Evolutionary conservation across 805 yeast species (phyloP).

Genomic region (Candida ascalaphidarum): DNA sequence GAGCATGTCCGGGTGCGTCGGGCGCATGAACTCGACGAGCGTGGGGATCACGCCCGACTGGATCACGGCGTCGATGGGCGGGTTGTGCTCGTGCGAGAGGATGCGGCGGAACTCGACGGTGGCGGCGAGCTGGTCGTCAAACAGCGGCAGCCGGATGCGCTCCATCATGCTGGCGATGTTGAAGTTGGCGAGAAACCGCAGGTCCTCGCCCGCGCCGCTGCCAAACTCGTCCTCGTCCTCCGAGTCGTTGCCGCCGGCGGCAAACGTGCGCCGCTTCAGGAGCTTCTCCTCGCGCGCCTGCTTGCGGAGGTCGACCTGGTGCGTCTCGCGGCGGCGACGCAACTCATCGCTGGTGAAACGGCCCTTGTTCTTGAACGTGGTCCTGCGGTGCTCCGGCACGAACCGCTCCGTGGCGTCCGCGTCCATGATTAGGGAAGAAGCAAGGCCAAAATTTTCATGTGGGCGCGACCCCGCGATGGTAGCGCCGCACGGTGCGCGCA

Average conservation of each 20-base stretch:
- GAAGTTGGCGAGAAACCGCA: constrained; percentile 30
- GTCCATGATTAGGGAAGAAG: constrained; percentile 41
- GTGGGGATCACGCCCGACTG: constrained; percentile 90
- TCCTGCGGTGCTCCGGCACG: constrained; percentile 96
- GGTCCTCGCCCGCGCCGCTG: constrained; percentile 44
- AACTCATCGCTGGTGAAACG: constrained; percentile 92
- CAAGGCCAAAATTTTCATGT: too few species aligned
- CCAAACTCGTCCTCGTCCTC: constrained; percentile 32
- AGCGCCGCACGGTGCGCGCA: too few species aligned
- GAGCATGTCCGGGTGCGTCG: constrained; percentile 69
- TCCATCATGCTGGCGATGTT: constrained; percentile 84
- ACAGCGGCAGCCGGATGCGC: constrained; percentile 64
- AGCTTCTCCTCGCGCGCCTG: constrained; percentile 93
- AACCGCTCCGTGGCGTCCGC: constrained; percentile 71
- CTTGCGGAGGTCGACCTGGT: constrained; percentile 93
- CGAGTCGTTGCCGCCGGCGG: constrained; percentile 27
- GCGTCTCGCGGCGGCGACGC: constrained; percentile 95
- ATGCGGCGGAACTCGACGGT: constrained; percentile 92
- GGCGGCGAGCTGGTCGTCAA: constrained; percentile 77
- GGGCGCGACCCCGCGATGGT: too few species aligned
- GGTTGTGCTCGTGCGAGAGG: constrained; percentile 87
- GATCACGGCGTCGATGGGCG: constrained; percentile 91
- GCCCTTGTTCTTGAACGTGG: constrained; percentile 90
- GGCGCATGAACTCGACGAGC: constrained; percentile 75
- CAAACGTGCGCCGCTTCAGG: constrained; percentile 84